A percentile compares a stretch with the other conserved stretches of the same genome.
These are phyloP conservation scores for Liriodendron chinense DNA, from an alignment of 164 flowering plant species.

Conservation along the genomic window DNA sequence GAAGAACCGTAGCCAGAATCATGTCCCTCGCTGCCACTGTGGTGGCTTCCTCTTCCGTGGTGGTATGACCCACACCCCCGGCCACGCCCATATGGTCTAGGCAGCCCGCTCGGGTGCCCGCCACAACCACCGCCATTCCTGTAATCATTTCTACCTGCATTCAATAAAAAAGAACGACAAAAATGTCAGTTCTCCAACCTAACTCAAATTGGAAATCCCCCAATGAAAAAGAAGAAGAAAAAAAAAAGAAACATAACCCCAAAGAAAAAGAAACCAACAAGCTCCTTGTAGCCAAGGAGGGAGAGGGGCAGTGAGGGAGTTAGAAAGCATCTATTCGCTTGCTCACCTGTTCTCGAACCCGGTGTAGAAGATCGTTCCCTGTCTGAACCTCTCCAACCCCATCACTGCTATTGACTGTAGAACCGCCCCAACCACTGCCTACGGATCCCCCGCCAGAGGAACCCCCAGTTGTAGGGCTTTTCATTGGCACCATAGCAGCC, in stretches of 20 bases:
- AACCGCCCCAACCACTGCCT: slow-evolving; percentile 61
- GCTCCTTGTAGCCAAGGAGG: neutral
- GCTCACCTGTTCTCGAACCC: slow-evolving; percentile 63
- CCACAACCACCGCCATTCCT: slow-evolving; percentile 46
- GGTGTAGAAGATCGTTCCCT: slow-evolving; percentile 64
- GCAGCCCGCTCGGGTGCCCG: slow-evolving; percentile 64
- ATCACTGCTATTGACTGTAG: slow-evolving; percentile 34
- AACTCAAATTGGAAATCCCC: neutral
- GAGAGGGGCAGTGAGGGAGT: neutral
- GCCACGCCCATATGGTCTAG: slow-evolving; percentile 66
- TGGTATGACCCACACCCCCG: slow-evolving; percentile 39
- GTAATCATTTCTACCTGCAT: slow-evolving; percentile 51
- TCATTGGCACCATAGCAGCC: slow-evolving; percentile 96
- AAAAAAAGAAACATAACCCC: neutral
- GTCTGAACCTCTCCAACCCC: slow-evolving; percentile 65
- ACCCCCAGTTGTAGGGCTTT: slow-evolving; percentile 79
- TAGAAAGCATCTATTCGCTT: neutral
- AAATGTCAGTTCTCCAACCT: neutral
- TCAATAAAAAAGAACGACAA: neutral
- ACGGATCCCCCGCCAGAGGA: slow-evolving; percentile 40
- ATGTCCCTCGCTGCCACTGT: slow-evolving; percentile 30
- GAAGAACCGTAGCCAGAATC: slow-evolving; percentile 44
- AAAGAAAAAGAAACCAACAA: neutral
- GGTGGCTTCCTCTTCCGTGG: slow-evolving; percentile 30
- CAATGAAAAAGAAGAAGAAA: no score